Evolutionary conservation across 2,329 filamentous ascomycete genomes (phyloP).

Genomic region (Biscogniauxia marginata): DNA sequence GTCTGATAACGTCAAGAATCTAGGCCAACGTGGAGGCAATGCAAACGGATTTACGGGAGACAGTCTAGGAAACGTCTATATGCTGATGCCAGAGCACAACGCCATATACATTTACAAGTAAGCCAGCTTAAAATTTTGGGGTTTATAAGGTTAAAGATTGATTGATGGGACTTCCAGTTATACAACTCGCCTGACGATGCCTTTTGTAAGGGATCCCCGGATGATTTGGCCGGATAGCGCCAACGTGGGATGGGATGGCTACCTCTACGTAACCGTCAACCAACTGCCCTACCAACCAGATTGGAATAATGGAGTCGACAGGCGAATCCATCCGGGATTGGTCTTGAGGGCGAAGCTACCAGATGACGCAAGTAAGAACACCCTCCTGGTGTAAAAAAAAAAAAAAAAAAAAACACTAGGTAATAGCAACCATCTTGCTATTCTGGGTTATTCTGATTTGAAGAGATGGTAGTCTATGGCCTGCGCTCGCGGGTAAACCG

Average conservation of each 20-base stretch:
- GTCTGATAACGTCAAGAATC: constrained; percentile 43
- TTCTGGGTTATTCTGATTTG: too few species aligned
- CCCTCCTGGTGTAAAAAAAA: constrained; percentile 15
- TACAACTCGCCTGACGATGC: constrained; percentile 34
- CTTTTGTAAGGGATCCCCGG: constrained; percentile 41
- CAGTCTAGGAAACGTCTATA: constrained; percentile 42
- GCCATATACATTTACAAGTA: constrained; percentile 44
- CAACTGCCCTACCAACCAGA: constrained; percentile 47
- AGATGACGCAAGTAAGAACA: constrained; percentile 39
- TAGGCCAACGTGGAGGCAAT: constrained; percentile 44
- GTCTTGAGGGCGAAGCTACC: constrained; percentile 43
- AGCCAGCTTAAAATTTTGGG: too few species aligned
- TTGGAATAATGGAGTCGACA: constrained; percentile 46
- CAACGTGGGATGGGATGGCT: constrained; percentile 41
- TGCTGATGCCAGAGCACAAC: constrained; percentile 46
- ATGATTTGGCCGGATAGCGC: constrained; percentile 44
- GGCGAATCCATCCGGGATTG: constrained; percentile 41
- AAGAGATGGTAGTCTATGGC: too few species aligned
- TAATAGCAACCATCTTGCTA: too few species aligned
- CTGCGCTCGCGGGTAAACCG: constrained; percentile 43
- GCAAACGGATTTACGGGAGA: constrained; percentile 46
- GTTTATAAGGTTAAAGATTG: too few species aligned
- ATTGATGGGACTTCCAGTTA: too few species aligned
- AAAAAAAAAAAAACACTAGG: too few species aligned
- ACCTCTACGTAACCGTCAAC: constrained; percentile 49